phyloP scores from a whole-genome alignment of 352 stramenopile species.

The Phytophthora sojae region DNA sequence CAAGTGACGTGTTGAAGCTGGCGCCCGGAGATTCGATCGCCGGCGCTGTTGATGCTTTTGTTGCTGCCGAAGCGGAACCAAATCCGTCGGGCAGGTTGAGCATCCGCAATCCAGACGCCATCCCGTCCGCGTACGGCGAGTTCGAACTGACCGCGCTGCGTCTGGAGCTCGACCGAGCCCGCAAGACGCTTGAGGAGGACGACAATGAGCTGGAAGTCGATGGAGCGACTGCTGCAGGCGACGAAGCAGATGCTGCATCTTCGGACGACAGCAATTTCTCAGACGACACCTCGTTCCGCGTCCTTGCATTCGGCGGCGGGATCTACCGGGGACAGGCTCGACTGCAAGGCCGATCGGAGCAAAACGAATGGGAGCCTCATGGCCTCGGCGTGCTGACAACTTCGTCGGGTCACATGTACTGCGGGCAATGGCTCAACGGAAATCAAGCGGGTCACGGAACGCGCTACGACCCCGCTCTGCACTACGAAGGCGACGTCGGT shows the following conservation, averaged over 20 bases:
- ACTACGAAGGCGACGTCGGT: slow-evolving; percentile 52
- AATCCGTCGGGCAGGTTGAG: slow-evolving; percentile 2
- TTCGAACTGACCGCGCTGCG: slow-evolving; percentile 15
- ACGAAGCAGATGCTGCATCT: background rate
- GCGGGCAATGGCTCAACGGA: slow-evolving; percentile 53
- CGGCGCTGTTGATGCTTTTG: background rate
- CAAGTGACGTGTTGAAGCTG: slow-evolving; percentile 27
- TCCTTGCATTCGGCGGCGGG: slow-evolving; percentile 16
- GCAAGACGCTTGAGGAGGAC: slow-evolving; percentile 13
- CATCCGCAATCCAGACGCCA: background rate
- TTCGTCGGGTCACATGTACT: slow-evolving; percentile 32
- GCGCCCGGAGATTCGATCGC: slow-evolving; percentile 16
- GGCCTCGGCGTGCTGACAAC: slow-evolving; percentile 54
- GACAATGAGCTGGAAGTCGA: background rate
- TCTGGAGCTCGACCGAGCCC: slow-evolving; percentile 23
- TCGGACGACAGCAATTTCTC: slow-evolving; percentile 1
- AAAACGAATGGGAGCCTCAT: slow-evolving; percentile 34
- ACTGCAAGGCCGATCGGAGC: background rate
- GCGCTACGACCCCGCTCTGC: slow-evolving; percentile 45
- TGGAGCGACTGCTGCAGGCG: background rate
- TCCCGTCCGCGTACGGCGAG: background rate
- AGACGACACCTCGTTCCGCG: slow-evolving; percentile 19
- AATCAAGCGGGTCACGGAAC: slow-evolving; percentile 44
- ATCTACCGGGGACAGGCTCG: slow-evolving; percentile 34
- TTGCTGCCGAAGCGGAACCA: background rate